phyloP scores from a whole-genome alignment of 2,329 filamentous ascomycete genomes.

The Ploettnerulaceae sp. region DNA sequence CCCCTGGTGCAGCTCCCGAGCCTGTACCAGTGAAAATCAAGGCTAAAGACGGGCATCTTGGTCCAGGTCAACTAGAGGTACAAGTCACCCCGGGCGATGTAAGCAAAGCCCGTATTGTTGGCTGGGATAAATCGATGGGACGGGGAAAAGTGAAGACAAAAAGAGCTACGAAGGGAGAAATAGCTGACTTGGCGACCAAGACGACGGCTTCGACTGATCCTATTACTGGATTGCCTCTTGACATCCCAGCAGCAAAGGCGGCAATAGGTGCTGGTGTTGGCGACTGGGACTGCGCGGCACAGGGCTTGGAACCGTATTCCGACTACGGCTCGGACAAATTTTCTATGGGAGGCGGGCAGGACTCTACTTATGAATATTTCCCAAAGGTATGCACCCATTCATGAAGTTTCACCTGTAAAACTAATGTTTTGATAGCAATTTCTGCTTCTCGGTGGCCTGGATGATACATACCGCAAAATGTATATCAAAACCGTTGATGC shows the following conservation, averaged over 20 bases:
- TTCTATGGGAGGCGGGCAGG: conserved; percentile 59
- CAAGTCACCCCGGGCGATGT: conserved; percentile 28
- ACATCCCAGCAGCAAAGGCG: conserved; percentile 17
- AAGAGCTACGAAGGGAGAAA: conserved; percentile 9
- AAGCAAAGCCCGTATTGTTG: conserved; percentile 24
- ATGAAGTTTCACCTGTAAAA: background rate
- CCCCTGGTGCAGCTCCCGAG: conserved; percentile 17
- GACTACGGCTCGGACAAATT: conserved; percentile 45
- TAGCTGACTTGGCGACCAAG: background rate
- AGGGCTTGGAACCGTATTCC: conserved; percentile 49
- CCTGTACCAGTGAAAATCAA: conserved; percentile 23
- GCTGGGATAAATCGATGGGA: conserved; percentile 22
- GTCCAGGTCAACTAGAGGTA: conserved; percentile 27
- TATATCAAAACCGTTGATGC: conserved; percentile 65
- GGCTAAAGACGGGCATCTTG: conserved; percentile 2
- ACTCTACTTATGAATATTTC: conserved; percentile 70
- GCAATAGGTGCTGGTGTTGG: conserved; percentile 13
- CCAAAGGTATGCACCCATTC: conserved; percentile 47
- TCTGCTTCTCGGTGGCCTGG: conserved; percentile 69
- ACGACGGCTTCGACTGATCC: conserved; percentile 7
- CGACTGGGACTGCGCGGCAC: conserved; percentile 49
- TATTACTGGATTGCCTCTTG: conserved; percentile 18
- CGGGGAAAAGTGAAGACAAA: conserved; percentile 16
- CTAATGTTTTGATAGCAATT: conserved; percentile 49
- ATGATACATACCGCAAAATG: conserved; percentile 66